Evolutionary conservation across 306 rosid species (phyloP).

Genomic region (Quercus dentata): DNA sequence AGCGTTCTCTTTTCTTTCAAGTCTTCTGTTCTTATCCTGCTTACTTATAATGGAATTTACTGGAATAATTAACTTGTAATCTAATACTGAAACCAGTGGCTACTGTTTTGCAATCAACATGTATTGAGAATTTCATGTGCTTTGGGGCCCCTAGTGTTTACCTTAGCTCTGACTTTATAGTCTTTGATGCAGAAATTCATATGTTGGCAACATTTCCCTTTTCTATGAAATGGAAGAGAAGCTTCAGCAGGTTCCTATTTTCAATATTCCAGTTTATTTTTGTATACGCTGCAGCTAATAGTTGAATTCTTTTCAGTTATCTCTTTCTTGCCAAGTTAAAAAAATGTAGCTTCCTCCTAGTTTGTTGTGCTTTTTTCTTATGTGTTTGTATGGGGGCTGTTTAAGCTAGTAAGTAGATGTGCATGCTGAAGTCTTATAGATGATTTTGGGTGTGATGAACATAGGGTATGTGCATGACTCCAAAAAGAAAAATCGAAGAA

Average conservation of each 20-base stretch:
- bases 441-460: neutral
- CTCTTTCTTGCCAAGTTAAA: neutral
- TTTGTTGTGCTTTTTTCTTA: neutral
- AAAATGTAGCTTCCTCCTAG: neutral
- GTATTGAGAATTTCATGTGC: neutral
- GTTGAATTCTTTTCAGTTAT: constrained; percentile 10
- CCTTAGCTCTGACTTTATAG: constrained; percentile 14
- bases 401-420: neutral
- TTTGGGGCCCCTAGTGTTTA: constrained; percentile 2
- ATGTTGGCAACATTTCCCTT: constrained; percentile 82
- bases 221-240: constrained; percentile 83
- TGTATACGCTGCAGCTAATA: constrained; percentile 16
- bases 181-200: constrained; percentile 78
- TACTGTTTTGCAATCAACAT: neutral
- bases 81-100: neutral
- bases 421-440: neutral
- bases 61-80: neutral
- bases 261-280: constrained; percentile 20
- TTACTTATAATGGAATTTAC: constrained; percentile 6
- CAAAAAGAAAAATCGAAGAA: neutral
- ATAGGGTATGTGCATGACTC: neutral
- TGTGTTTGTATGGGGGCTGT: neutral
- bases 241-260: constrained; percentile 68
- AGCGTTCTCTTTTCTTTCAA: neutral
- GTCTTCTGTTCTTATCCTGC: neutral